Evolutionary conservation across 345 rosid species (phyloP).

Genomic region (Xanthoceras sorbifolium): DNA sequence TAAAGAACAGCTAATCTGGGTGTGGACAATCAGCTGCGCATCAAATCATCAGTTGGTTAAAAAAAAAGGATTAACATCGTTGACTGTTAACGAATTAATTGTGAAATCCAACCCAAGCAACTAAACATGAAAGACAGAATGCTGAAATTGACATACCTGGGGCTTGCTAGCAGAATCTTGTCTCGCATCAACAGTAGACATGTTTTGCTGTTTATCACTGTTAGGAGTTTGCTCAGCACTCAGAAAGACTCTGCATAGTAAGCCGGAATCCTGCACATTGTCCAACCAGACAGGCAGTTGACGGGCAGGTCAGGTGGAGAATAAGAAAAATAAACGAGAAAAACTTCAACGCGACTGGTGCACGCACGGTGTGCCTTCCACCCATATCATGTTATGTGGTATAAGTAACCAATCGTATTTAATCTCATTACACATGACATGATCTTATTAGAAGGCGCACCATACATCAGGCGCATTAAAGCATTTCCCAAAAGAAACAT

Average conservation of each 20-base stretch:
- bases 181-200: not conserved
- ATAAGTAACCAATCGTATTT: no score
- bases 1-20: not conserved
- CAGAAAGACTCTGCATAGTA: slow-evolving; percentile 40
- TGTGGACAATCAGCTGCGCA: not conserved
- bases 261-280: slow-evolving; percentile 39
- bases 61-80: not conserved
- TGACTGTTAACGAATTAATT: not conserved
- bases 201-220: slow-evolving; percentile 13
- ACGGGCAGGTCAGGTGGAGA: slow-evolving; percentile 25
- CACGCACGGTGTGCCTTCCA: slow-evolving; percentile 13
- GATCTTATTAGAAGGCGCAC: slow-evolving; percentile 22
- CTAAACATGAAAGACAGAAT: not conserved
- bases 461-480: slow-evolving; percentile 10
- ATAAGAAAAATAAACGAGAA: no score
- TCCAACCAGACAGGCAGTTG: slow-evolving; percentile 31
- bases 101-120: slow-evolving; percentile 1
- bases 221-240: slow-evolving; percentile 11
- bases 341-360: no score
- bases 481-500: slow-evolving; percentile 13
- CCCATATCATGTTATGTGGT: no score
- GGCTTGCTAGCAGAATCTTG: slow-evolving; percentile 31
- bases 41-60: not conserved
- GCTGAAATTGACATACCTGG: slow-evolving; percentile 32
- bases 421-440: no score